Percentiles rank a stretch among this genome's conserved stretches.
Evolutionary conservation across 179 eudicot species (phyloP).

Genomic region (Drosera spatulata): DNA sequence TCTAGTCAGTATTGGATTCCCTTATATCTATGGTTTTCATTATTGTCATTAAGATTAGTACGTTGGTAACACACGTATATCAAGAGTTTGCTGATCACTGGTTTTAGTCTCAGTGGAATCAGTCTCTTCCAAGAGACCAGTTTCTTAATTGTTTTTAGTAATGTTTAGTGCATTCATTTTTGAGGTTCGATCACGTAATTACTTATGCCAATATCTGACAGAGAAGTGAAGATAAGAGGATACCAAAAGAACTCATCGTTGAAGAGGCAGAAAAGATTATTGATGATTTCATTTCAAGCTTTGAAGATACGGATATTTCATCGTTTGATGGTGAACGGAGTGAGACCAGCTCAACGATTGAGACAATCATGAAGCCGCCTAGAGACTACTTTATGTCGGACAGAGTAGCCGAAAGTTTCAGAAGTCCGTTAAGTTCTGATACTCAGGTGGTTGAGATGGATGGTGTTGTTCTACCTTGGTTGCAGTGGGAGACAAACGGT

Average conservation of each 20-base stretch:
- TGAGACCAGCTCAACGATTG: slow-evolving; percentile 68
- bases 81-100: too few relatives aligned
- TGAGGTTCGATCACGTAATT: too few relatives aligned
- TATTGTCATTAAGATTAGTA: too few relatives aligned
- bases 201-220: slow-evolving; percentile 7
- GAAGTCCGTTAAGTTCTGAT: slow-evolving; percentile 30
- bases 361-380: slow-evolving; percentile 35
- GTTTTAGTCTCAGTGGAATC: too few relatives aligned
- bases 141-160: too few relatives aligned
- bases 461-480: slow-evolving; percentile 88
- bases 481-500: slow-evolving; percentile 85
- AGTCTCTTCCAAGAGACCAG: too few relatives aligned
- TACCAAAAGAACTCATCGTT: slow-evolving; percentile 52
- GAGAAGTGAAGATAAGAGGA: slow-evolving; percentile 69
- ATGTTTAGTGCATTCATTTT: too few relatives aligned
- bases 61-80: too few relatives aligned
- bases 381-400: slow-evolving; percentile 12
- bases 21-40: too few relatives aligned
- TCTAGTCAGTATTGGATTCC: too few relatives aligned
- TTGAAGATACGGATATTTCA: slow-evolving; percentile 92
- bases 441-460: slow-evolving; percentile 57
- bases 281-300: slow-evolving; percentile 85
- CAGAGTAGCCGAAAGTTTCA: slow-evolving; percentile 35
- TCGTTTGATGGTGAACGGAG: slow-evolving; percentile 95
- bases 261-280: slow-evolving; percentile 86